Conservation (phyloP, 164 flowering plant species). For the Paratinospora sagittata region DNA sequence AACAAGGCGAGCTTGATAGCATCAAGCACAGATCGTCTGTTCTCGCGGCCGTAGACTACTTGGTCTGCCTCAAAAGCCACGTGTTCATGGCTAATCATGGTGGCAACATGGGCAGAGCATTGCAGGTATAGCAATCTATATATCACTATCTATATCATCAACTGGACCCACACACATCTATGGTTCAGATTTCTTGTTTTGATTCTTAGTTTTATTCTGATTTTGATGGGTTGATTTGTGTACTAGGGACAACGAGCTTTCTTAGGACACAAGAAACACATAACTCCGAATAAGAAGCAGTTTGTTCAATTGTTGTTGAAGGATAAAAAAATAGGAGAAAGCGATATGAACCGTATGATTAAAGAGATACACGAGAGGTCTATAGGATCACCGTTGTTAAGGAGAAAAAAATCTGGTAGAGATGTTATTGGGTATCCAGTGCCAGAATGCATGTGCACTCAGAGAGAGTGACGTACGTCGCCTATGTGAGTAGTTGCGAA, state of each 20-base stretch:
- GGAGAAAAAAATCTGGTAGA: slow-evolving; percentile 6
- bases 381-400: slow-evolving; percentile 14
- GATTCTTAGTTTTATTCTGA: background rate
- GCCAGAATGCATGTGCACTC: slow-evolving; percentile 21
- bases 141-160: background rate
- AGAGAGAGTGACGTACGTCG: background rate
- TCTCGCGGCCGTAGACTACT: slow-evolving; percentile 22
- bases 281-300: slow-evolving; percentile 21
- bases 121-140: slow-evolving; percentile 17
- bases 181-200: too few species aligned
- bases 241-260: slow-evolving; percentile 24
- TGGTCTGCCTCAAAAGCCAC: slow-evolving; percentile 23
- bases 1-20: slow-evolving; percentile 14
- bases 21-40: slow-evolving; percentile 18
- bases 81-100: slow-evolving; percentile 29
- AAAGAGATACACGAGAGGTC: slow-evolving; percentile 14
- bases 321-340: slow-evolving; percentile 9
- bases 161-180: background rate
- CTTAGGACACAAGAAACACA: slow-evolving; percentile 20
- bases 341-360: slow-evolving; percentile 13
- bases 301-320: slow-evolving; percentile 18
- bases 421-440: slow-evolving; percentile 16
- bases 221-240: background rate
- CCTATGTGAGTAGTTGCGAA: too few species aligned
- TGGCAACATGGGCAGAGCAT: slow-evolving; percentile 23